phyloP scores from a whole-genome alignment of 441 rosid genomes.

The Daphne laureola region DNA sequence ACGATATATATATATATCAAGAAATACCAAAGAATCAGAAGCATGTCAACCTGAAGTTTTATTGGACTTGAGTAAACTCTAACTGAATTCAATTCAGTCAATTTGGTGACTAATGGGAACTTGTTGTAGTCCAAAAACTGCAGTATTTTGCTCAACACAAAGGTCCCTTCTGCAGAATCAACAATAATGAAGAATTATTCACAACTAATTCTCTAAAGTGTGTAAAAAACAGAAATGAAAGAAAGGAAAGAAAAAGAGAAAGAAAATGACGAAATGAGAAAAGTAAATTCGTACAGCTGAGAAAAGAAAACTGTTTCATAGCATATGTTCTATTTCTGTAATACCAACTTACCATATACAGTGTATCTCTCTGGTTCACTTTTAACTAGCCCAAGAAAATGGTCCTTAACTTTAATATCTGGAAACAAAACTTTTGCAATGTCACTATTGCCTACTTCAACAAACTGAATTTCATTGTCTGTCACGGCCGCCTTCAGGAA shows the following conservation, averaged over 20 bases:
- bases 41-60: constrained; percentile 64
- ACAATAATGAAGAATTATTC: constrained; percentile 8
- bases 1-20: no score
- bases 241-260: neutral
- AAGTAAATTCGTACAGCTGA: constrained; percentile 4
- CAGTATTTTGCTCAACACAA: constrained; percentile 40
- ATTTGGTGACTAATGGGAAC: constrained; percentile 69
- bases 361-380: constrained; percentile 72
- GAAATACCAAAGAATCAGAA: neutral
- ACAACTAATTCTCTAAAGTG: constrained; percentile 4
- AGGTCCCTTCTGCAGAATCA: constrained; percentile 53
- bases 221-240: constrained; percentile 13
- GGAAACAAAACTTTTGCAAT: constrained; percentile 66
- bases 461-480: constrained; percentile 74
- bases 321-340: constrained; percentile 1
- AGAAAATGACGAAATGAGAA: neutral
- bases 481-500: constrained; percentile 64
- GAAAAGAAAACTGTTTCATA: neutral
- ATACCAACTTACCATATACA: constrained; percentile 50
- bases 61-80: constrained; percentile 69
- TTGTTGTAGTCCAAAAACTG: constrained; percentile 63
- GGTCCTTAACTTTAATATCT: constrained; percentile 24
- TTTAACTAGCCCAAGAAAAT: constrained; percentile 72
- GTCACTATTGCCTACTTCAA: constrained; percentile 37
- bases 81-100: constrained; percentile 62